Evolutionary conservation across 306 rosid genomes (phyloP), one percentile per base, ranked within the genome.

Genomic region (Trifolium subterraneum): DNA sequence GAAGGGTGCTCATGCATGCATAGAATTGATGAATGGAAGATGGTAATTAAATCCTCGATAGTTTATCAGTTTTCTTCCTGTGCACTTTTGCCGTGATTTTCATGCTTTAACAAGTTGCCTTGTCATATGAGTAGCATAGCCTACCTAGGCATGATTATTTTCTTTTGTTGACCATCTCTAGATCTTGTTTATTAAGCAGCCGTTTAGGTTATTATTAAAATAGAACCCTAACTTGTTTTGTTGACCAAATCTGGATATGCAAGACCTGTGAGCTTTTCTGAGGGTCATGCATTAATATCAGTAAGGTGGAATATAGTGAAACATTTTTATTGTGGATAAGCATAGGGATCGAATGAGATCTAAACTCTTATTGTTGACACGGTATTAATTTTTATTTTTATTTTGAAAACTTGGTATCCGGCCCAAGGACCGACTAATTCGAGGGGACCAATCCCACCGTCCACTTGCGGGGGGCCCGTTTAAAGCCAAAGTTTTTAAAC

Each of bases 11-110:
- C 96, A 87, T 55, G 86, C 83, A 79, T 95, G 99, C 91, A 88
- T 94, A 83, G 90, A 92, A 73, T 45, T 87, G 86, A 95, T 90
- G 96, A 82, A 92, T 71, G 99, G 99, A 81, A 90, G 99, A 92
- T 92, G 99, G 98, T 95, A 92, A 87, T 68, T 78, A 38, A 31
- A 58, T 33, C 35, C 12, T 65, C 18, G 18, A 19, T 11, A 72
- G 23, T 60, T 80, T 33, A 59, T 71, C 23, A 14, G 1, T 63
- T 41, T 47, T 75, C 29, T 19, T 22, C 22, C 36, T 45, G 20
- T 71, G 61, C 72, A 52, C 25, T 44, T 47, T 35, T 35, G 25
- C 51, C 7, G 5, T 64, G 38, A 29, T 33, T 70, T 52, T 70
- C 59, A 55, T 70, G 77, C 22, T 70, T 7, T 64, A 36, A 16